Evolutionary conservation across 805 yeast genomes (phyloP), one percentile per base, ranked within the genome.

Genomic region (Candida golubevii): DNA sequence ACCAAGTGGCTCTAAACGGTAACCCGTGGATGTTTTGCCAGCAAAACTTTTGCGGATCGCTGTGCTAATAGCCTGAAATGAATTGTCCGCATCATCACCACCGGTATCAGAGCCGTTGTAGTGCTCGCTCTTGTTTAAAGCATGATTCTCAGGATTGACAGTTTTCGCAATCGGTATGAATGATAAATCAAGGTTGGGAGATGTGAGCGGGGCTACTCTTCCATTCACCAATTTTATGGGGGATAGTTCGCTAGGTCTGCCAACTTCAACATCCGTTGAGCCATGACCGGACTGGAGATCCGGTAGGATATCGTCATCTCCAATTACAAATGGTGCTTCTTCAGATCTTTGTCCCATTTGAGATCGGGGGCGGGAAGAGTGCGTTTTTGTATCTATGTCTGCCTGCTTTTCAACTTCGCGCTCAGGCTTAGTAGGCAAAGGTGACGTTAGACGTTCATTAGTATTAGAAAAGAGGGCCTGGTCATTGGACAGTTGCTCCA

Each of bases 51-150:
- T 74, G 27, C 77, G 53, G 8, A 74, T 72, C 2, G 76, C 72
- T 6, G 67, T 65, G 46, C 73, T 66, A n/a, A 74, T 74, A 0
- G 75, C 75, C 46, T 71, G 74, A 47, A 74, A 73, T 7, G 78
- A 74, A 41, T 66, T 69, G 35, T 72, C 74, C 36, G 48, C 26
- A 10, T 47, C 51, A 8, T 36, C 27, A 33, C 38, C 39, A 36
- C 34, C 26, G 29, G 38, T 36, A 38, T 35, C 23, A 38, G 36
- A 15, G 13, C 33, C 35, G 13, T 18, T 18, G 23, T 18, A 15
- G 13, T 27, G 27, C 34, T n/a, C 12, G 26, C 7, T 4, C 7
- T n/a, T 39, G n/a, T 10, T 28, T 29, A 23, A 9, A 8, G 15
- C 13, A n/a, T 8, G 14, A 15, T 8, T 32, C 27, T 47, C 41